Evolutionary conservation across 441 rosid species (phyloP).

Genomic region (Aquilaria agallochum): DNA sequence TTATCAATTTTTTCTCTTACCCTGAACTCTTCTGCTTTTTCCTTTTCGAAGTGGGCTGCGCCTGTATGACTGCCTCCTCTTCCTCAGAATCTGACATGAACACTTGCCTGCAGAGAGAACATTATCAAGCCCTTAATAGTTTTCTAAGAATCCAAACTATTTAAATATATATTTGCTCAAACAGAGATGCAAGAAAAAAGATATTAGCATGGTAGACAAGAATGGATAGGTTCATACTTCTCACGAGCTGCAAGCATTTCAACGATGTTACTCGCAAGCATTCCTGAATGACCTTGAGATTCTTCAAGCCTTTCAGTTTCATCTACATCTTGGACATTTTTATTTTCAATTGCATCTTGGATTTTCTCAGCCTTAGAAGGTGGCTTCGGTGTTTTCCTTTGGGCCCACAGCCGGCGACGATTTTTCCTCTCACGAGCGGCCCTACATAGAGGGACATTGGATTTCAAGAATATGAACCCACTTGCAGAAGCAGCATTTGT

Average conservation of each 20-base stretch:
- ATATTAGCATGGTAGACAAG: not conserved
- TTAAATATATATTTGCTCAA: not conserved
- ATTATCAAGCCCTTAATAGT: conserved; percentile 9
- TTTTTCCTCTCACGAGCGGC: conserved; percentile 72
- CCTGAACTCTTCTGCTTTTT: conserved; percentile 63
- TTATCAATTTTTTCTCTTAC: conserved; percentile 25
- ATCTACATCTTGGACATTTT: conserved; percentile 22
- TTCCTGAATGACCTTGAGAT: conserved; percentile 36
- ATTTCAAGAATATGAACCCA: not conserved
- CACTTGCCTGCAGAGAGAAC: conserved; percentile 46
- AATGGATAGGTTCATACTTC: conserved; percentile 39
- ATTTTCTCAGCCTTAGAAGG: conserved; percentile 23
- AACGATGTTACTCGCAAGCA: conserved; percentile 85
- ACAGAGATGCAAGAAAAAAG: not conserved
- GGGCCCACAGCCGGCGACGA: conserved; percentile 60
- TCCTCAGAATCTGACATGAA: conserved; percentile 61
- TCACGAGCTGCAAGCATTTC: conserved; percentile 77
- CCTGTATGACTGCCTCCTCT: conserved; percentile 30
- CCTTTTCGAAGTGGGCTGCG: conserved; percentile 34
- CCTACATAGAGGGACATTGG: conserved; percentile 25
- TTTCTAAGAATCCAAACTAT: conserved; percentile 4
- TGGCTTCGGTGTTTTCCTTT: conserved; percentile 44
- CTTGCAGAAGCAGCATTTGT: not conserved
- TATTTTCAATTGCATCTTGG: conserved; percentile 16
- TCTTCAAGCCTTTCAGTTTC: conserved; percentile 36